Evolutionary conservation across 2,329 filamentous ascomycete genomes (phyloP).

Genomic region (Dryadomyces quercivorus): DNA sequence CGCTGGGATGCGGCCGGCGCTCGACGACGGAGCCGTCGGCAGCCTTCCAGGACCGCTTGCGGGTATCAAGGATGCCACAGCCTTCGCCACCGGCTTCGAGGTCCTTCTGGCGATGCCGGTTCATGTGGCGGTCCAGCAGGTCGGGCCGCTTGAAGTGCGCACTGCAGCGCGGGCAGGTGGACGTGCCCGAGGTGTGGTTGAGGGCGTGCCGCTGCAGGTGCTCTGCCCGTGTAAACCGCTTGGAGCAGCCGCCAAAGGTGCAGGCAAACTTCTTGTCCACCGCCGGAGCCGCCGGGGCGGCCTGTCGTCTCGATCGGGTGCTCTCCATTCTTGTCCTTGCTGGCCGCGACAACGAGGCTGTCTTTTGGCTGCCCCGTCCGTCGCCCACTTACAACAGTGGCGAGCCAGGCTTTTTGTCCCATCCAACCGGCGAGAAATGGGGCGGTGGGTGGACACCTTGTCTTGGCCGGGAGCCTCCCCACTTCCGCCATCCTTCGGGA

Average conservation of each 20-base stretch:
- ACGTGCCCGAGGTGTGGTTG: slow-evolving; percentile 35
- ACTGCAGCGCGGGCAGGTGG: slow-evolving; percentile 9
- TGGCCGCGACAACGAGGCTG: not conserved
- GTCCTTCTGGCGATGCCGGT: slow-evolving; percentile 8
- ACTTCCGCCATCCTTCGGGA: not conserved
- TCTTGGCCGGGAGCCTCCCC: too few relatives aligned
- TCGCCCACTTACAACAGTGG: not conserved
- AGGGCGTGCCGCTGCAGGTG: slow-evolving; percentile 72
- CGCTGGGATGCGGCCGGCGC: not conserved
- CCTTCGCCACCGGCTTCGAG: slow-evolving; percentile 10
- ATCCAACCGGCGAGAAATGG: too few relatives aligned
- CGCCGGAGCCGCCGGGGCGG: not conserved
- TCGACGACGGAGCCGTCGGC: slow-evolving; percentile 8
- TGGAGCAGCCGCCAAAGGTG: slow-evolving; percentile 50
- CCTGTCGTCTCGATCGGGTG: not conserved
- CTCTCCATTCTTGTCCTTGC: slow-evolving; percentile 4
- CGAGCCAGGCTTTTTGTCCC: not conserved
- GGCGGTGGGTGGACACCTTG: too few relatives aligned
- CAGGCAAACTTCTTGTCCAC: slow-evolving; percentile 9
- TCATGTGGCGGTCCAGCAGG: slow-evolving; percentile 10
- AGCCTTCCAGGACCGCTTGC: slow-evolving; percentile 10
- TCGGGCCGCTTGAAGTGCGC: slow-evolving; percentile 12
- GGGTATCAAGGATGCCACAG: slow-evolving; percentile 9
- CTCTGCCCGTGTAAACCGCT: slow-evolving; percentile 69
- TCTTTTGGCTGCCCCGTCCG: not conserved